Evolutionary conservation across 352 stramenopile species (phyloP), one percentile per base, ranked within the genome.

Genomic region (Phytophthora kernoviae): DNA sequence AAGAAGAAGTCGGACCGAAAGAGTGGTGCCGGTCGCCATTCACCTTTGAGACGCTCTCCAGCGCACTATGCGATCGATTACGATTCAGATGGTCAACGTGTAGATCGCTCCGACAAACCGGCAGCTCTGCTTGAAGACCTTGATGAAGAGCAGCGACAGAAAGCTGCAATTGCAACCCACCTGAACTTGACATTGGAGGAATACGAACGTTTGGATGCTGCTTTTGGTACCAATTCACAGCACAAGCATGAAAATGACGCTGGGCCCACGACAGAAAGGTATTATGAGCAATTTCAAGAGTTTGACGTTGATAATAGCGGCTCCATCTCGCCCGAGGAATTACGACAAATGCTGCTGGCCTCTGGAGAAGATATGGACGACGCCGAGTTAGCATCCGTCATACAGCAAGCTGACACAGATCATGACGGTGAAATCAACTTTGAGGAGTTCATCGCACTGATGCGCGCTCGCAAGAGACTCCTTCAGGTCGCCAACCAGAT

Each of bases 261-360:
- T 1, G 44, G 18, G 20, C 73, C 56, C 14, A 75, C 79, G 64
- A 87, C 74, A 0, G 61, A 66, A 8, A 67, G 77, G 18, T 94
- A 91, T 41, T 67, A 70, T 10, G 55, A 72, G 2, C 49, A 90
- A 7, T 96, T 96, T 45, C 61, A 85, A 7, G 65, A 82, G 52
- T 94, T 84, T 54, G 87, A 96, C 54, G 69, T 79, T n/a, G 84
- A 96, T 47, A 62, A 83, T 17, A 96, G 87, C 40, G 85, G 84
- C 2, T 60, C 80, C 2, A 91, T 96, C 47, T 96, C 87, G 1
- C 79, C 85, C 0, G 64, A 73, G 2, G 85, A 96, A 54, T 62
- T 96, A 5, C 71, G 68, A 1, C 51, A 79, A 40, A 54, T 96
- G 18, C 59, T 96, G 5, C 45, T 69, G 1, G 71, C 74, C 0